A percentile compares a stretch with the other conserved stretches of the same genome.
Evolutionary conservation across 2,329 filamentous ascomycete species (phyloP).

Genomic region (Fusarium chlamydosporum): DNA sequence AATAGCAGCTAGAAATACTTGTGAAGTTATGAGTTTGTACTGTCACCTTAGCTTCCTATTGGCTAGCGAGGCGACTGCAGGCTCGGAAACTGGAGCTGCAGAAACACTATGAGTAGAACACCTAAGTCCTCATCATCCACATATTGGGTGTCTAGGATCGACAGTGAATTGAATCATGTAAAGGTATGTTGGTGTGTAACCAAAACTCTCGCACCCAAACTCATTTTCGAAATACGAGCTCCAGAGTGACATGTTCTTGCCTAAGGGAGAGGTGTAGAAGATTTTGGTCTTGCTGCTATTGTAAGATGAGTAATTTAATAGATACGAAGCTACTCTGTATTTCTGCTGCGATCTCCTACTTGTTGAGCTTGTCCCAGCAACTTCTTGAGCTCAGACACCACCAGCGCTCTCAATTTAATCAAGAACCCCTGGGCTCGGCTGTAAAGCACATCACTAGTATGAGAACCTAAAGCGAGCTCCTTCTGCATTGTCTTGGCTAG

Average conservation of each 20-base stretch:
- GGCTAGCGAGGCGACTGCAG: constrained; percentile 2
- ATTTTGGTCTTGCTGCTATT: background rate
- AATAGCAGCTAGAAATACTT: background rate
- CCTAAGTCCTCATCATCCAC: too few relatives aligned
- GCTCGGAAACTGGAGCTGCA: background rate
- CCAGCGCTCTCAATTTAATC: too few relatives aligned
- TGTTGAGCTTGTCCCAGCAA: background rate
- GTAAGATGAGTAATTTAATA: background rate
- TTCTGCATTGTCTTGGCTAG: background rate
- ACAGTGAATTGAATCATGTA: too few relatives aligned
- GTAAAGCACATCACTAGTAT: background rate
- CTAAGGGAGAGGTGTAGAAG: background rate
- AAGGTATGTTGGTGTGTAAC: too few relatives aligned
- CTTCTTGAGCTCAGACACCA: background rate
- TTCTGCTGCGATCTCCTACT: background rate
- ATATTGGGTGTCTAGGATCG: too few relatives aligned
- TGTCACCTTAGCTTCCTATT: constrained; percentile 23
- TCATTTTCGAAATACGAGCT: too few relatives aligned
- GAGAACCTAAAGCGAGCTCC: background rate
- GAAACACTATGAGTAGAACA: background rate
- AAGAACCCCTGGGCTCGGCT: too few relatives aligned
- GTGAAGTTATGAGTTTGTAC: constrained; percentile 8
- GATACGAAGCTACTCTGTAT: too few relatives aligned
- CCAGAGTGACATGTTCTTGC: background rate
- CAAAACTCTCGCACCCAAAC: too few relatives aligned